A percentile compares a stretch with the other conserved stretches of the same genome.
phyloP scores from a whole-genome alignment of 345 rosid genomes.

The Reutealis trisperma region DNA sequence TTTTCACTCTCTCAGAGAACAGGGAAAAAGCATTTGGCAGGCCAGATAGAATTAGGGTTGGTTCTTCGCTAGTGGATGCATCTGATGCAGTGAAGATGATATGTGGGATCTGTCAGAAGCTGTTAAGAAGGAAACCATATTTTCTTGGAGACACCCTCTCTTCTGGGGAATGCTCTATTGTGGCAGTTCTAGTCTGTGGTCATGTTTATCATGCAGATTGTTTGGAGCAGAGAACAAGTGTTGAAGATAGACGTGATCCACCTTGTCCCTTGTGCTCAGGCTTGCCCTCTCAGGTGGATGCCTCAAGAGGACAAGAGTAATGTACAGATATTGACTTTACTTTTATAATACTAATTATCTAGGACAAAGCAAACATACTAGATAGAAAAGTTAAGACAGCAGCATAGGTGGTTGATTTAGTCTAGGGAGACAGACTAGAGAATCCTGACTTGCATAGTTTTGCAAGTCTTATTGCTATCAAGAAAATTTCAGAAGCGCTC shows the following conservation, averaged over 20 bases:
- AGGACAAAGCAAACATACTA: slow-evolving; percentile 16
- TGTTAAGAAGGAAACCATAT: slow-evolving; percentile 47
- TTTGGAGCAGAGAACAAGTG: slow-evolving; percentile 50
- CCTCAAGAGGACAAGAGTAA: slow-evolving; percentile 26
- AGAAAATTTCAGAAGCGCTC: neutral
- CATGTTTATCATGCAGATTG: slow-evolving; percentile 69
- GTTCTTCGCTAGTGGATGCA: slow-evolving; percentile 38
- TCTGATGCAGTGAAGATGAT: slow-evolving; percentile 39
- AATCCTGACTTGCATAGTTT: neutral
- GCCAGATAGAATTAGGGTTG: slow-evolving; percentile 48
- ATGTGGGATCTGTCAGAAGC: slow-evolving; percentile 60
- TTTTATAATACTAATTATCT: slow-evolving; percentile 23
- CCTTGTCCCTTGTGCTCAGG: slow-evolving; percentile 51
- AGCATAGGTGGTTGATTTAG: slow-evolving; percentile 22
- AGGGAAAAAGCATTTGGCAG: slow-evolving; percentile 39
- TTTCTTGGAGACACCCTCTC: slow-evolving; percentile 39
- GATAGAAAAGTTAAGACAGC: slow-evolving; percentile 1
- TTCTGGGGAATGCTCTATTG: slow-evolving; percentile 44
- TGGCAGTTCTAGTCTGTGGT: slow-evolving; percentile 65
- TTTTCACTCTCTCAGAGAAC: slow-evolving; percentile 34
- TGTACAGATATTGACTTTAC: slow-evolving; percentile 17
- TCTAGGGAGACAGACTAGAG: slow-evolving; percentile 17
- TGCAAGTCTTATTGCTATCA: too few species aligned
- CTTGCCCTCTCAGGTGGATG: slow-evolving; percentile 20
- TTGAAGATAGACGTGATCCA: slow-evolving; percentile 50